Evolutionary conservation across 108 stramenopile species (phyloP).

Genomic region (Thalassiosira profunda): DNA sequence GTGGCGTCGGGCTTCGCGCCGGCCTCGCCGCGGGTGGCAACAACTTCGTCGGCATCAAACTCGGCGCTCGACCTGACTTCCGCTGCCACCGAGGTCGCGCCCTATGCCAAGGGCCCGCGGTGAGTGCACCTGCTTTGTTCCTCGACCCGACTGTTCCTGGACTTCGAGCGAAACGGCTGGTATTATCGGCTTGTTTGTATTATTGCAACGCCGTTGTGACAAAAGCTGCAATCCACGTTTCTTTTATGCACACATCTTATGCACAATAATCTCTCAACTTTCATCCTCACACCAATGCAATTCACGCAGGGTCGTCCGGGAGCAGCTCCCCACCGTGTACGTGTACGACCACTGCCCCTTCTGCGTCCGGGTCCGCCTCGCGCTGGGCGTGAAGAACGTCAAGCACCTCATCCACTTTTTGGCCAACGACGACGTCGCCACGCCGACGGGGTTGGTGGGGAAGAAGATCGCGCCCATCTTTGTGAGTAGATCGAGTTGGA

Average conservation of each 20-base stretch:
- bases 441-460: conserved; percentile 93
- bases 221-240: neutral
- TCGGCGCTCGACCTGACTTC: conserved; percentile 26
- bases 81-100: conserved; percentile 37
- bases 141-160: too few relatives aligned
- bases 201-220: neutral
- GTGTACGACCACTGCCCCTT: conserved; percentile 99
- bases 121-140: too few relatives aligned
- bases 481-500: conserved; percentile 50
- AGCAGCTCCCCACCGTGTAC: conserved; percentile 80
- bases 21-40: neutral
- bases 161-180: neutral
- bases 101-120: conserved; percentile 39
- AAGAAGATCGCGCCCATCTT: conserved; percentile 98
- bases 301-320: conserved; percentile 39
- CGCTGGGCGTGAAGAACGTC: conserved; percentile 93
- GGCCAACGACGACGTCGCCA: conserved; percentile 93
- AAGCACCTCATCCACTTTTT: conserved; percentile 90
- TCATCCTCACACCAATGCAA: neutral
- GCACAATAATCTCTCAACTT: neutral
- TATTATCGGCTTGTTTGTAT: neutral
- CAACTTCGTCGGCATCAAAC: conserved; percentile 1
- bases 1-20: conserved; percentile 11
- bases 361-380: conserved; percentile 95
- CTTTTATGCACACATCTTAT: neutral